Base-by-base conservation (phyloP, 1,284 basidiomycete species). In the Naganishia sp. region DNA sequence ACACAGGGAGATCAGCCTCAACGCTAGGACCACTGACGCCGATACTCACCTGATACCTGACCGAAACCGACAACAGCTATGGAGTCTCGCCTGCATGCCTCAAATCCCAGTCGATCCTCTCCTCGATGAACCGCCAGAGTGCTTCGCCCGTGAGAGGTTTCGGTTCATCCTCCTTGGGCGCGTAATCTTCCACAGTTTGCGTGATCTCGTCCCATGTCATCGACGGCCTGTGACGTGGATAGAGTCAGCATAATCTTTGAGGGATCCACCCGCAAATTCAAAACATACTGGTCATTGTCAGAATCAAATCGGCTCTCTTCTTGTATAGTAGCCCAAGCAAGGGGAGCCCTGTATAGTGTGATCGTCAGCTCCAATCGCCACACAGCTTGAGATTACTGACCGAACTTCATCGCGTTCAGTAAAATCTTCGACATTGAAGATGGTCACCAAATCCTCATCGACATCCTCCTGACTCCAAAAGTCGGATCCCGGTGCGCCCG, bases 161-260 rank as follows among this genome's bases (percentile, higher is more conserved):
- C 32, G 47, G 32, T 2, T 61, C 47, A 46, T 31, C 47, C 39
- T 61, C 47, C 15, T 4, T 39, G n/a, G 21, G 13, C 69, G 75
- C 60, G 65, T 88, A 89, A 83, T 90, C 89, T 81, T 88, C 87
- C 46, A 96, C 79, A 1, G 88, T 90, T 25, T 83, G 81, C 15
- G 92, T 94, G 55, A 96, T 85, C 71, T 90, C 85, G 67, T 86
- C 85, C 25, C 94, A 42, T 15, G 39, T 47, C 23, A 57, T 31
- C 2, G 25, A 3, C 6, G 58, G 18, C 35, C 58, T 61, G 21
- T 18, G 25, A n/a, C 10, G 15, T 11, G n/a, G 10, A 13, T 17
- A 54, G 18, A 6, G n/a, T 54, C 52, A 54, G 51, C 28, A 35
- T 18, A n/a, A 28, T 5, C 5, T 28, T 2, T 28, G 5, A 28